Evolutionary conservation across 441 rosid genomes (phyloP), one percentile per base, ranked within the genome.

Genomic region (Populus hybrid): DNA sequence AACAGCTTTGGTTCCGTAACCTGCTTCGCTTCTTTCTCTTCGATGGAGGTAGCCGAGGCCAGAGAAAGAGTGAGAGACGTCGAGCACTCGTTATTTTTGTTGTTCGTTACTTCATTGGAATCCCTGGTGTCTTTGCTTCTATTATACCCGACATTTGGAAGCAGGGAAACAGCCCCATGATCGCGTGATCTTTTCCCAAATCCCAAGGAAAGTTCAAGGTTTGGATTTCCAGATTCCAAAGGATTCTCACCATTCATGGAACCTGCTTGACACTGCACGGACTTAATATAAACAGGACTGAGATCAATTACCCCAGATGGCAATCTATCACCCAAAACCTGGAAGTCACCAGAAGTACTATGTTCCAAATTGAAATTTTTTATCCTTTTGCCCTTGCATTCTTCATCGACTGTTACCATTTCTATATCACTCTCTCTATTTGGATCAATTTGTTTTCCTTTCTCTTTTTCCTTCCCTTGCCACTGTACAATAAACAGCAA

Each of bases 201-300:
- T 63, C 83, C 78, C 21, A 80, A 63, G 10, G 76, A 73, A 69
- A 84, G 87, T 74, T 78, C 82, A 16, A 80, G 81, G 64, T 77
- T 32, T 70, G 71, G 64, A 78, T 23, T 67, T 26, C 64, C 38
- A 4, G 74, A 12, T 28, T 75, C 68, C 74, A 16, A 61, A 7
- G 11, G 32, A 50, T 64, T 67, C 79, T 67, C 32, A 30, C 59
- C 57, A 20, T 75, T 23, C 46, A 30, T 61, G 24, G 76, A n/a
- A 20, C 23, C 65, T 26, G 18, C 75, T 20, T 65, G 79, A n/a
- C 10, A 64, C 59, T 23, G 40, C 38, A 10, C 11, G 32, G 28
- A 10, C 32, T 21, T 26, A 5, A 26, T 23, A 4, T 5, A 10
- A 65, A 65, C 68, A 65, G 32, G 68, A 1, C 68, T 65, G 4